phyloP scores from a whole-genome alignment of 2,329 filamentous ascomycete species.

The Nigrospora oryzae region DNA sequence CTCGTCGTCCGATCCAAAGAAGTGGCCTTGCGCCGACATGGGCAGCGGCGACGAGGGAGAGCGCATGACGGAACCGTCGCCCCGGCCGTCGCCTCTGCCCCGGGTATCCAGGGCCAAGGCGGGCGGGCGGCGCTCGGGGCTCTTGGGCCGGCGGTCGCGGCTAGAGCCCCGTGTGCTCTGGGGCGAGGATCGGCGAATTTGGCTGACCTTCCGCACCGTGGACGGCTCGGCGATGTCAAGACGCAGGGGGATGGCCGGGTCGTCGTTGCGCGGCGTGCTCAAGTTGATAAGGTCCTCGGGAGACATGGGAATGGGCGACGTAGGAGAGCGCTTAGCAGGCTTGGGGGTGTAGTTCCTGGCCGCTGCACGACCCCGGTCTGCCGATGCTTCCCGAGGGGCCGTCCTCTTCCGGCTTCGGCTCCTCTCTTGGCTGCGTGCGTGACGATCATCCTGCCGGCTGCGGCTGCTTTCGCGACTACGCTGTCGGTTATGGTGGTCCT shows the following conservation, averaged over 20 bases:
- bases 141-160: constrained; percentile 35
- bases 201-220: constrained; percentile 34
- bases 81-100: constrained; percentile 55
- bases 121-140: constrained; percentile 34
- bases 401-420: constrained; percentile 39
- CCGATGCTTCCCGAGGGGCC: constrained; percentile 51
- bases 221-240: constrained; percentile 27
- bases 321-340: constrained; percentile 77
- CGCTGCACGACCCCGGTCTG: constrained; percentile 60
- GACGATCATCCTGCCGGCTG: constrained; percentile 32
- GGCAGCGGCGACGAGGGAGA: constrained; percentile 79
- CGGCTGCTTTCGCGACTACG: constrained; percentile 47
- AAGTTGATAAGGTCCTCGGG: constrained; percentile 71
- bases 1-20: constrained; percentile 56
- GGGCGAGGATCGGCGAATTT: constrained; percentile 20
- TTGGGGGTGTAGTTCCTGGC: constrained; percentile 57
- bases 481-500: constrained; percentile 47
- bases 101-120: constrained; percentile 36
- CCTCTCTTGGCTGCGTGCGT: constrained; percentile 31
- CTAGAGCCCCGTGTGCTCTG: constrained; percentile 25
- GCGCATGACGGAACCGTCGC: constrained; percentile 46
- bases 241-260: constrained; percentile 14
- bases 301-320: constrained; percentile 90
- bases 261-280: constrained; percentile 33
- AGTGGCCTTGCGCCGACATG: constrained; percentile 53